Evolutionary conservation across 2,329 filamentous ascomycete genomes (phyloP), one percentile per base, ranked within the genome.

Genomic region (Ophiostoma sp.): DNA sequence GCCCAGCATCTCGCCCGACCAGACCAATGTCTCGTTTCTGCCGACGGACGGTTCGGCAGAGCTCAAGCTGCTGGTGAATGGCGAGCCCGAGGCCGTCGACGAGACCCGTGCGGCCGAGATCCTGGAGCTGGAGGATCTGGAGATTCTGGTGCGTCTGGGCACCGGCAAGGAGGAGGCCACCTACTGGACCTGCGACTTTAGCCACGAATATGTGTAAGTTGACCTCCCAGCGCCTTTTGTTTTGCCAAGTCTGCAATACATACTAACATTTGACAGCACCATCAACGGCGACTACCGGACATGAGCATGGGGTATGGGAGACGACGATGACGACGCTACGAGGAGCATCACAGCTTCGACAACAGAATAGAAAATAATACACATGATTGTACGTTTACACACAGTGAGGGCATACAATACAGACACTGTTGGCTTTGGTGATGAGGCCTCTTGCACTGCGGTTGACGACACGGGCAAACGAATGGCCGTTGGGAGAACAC

Each of bases 171-270:
- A 90, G 79, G 88, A 91, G 80, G 91, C 91, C 1, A 89, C 90
- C 5, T 93, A 93, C 81, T 96, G 92, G 90, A 96, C 93, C 52
- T 96, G 93, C 79, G 93, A 97, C 81, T 93, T 95, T 77, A 94
- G 91, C 79, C 92, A 95, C 79, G 92, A 95, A 85, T 97, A 90
- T 79, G 89, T 89, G 80, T 80, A 76, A 81, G 79, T 80, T 25
- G 22, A 17, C 12, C 7, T 5, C 17, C 1, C 7, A 7, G 9
- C 25, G 7, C 2, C 1, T 11, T 45, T 19, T 50, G n/a, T 2
- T 22, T 28, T 48, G 12, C 39, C 25, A 39, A n/a, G n/a, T 69
- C 25, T 31, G 19, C 3, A 19, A 22, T 4, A 5, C 48, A 12
- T 4, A 22, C 64, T n/a, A 48, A 74, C 71, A n/a, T n/a, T 82